Base-by-base conservation (phyloP, 805 yeast genomes). In the Cyberlindnera misumaiensis region DNA sequence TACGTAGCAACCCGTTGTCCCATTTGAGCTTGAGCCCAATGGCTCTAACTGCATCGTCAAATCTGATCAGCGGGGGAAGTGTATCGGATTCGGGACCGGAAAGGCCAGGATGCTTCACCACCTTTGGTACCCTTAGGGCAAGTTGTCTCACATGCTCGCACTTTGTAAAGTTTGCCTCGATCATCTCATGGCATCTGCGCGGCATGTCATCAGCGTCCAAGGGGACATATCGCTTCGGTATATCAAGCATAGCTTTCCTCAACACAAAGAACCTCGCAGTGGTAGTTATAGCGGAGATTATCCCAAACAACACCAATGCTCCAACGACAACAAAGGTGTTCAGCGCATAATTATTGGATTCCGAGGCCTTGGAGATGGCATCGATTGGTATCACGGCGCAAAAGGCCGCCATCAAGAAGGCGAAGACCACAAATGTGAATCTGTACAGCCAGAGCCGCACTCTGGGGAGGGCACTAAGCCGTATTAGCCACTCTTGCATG, bases 251-350 rank as follows among this genome's bases (percentile, higher is more conserved):
- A 35, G 80, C 65, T 37, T 75, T 68, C 41, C 80, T 68, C 39
- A 73, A 67, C 17, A 72, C 68, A 40, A 78, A 64, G 7, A 86
- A 62, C 40, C 97, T 68, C 28, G 75, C 62, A 15, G 82, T 60
- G 46, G 77, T 75, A 14, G 83, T 56, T 2, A 75, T 44, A 0
- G 78, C 45, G 4, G 77, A 60, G 6, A 72, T 48, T 1, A 81
- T 41, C 1, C 77, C 64, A 45, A 84, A 77, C 1, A 76, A 60
- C 3, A 78, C 85, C 50, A 84, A 69, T 6, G 83, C 86, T 32
- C 78, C 73, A 7, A 84, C 76, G 15, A 88, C 85, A 42, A 89
- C 85, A 45, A 89, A 80, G 3, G 90, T 75, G 55, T 88, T 86
- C 56, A 85, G 65, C 1, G 85, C 93, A 49, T 83, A 75, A 43